Evolutionary conservation across 2,329 filamentous ascomycete genomes (phyloP).

Genomic region (Cladosporium cucumerinum): DNA sequence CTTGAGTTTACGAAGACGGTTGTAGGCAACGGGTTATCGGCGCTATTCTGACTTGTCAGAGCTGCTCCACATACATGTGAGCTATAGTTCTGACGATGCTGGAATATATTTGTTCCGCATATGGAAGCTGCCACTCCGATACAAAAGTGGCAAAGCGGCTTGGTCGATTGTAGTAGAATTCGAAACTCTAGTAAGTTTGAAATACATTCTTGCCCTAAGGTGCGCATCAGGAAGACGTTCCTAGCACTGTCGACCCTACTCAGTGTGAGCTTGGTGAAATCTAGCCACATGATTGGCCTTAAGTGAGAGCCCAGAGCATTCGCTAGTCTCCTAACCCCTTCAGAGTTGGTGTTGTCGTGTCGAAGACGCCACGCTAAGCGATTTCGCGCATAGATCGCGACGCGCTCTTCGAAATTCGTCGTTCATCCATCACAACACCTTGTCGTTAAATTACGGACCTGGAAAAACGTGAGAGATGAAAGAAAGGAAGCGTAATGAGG

Average conservation of each 20-base stretch:
- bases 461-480: neutral
- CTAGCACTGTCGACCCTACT: neutral
- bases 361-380: neutral
- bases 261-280: neutral
- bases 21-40: neutral
- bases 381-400: neutral
- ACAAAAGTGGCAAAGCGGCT: neutral
- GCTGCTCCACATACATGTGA: neutral
- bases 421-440: neutral
- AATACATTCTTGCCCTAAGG: neutral
- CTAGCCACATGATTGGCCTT: neutral
- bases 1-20: neutral
- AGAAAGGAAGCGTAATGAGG: neutral
- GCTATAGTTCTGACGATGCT: neutral
- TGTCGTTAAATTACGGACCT: neutral
- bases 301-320: neutral
- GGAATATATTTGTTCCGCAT: neutral
- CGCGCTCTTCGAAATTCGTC: neutral
- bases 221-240: neutral
- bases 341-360: neutral
- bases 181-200: neutral
- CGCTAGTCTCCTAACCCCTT: neutral
- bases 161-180: neutral
- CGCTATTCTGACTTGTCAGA: neutral
- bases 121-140: neutral